These are phyloP conservation scores for Beauveria varroae DNA, from an alignment of 2,329 filamentous ascomycete genomes.

Conservation along the genomic window DNA sequence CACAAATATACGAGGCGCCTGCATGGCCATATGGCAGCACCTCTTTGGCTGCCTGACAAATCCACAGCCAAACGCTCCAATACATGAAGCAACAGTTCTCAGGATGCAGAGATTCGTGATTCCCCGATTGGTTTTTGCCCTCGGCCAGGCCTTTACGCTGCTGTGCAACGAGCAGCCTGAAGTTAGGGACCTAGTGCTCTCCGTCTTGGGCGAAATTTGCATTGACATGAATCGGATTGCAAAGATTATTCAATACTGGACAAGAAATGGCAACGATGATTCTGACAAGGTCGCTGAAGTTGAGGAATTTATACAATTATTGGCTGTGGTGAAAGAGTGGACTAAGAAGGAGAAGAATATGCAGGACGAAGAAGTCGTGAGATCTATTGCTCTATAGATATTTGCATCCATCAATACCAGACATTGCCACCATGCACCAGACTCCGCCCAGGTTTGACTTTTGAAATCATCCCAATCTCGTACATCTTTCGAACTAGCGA, in stretches of 20 bases:
- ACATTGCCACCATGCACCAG: background rate
- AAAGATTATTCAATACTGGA: background rate
- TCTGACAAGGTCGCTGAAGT: background rate
- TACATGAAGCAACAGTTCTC: background rate
- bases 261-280: background rate
- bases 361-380: background rate
- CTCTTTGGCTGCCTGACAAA: background rate
- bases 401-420: background rate
- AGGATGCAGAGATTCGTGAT: background rate
- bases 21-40: background rate
- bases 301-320: background rate
- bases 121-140: background rate
- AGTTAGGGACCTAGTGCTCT: background rate
- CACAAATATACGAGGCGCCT: background rate
- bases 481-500: slow-evolving; percentile 27
- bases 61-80: too few species aligned
- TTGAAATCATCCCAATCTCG: background rate
- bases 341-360: background rate
- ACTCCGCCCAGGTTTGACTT: slow-evolving; percentile 6
- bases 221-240: background rate
- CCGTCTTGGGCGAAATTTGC: background rate
- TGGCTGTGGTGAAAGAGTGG: background rate
- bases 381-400: background rate
- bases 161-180: background rate
- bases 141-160: background rate